Percentiles rank a stretch among this genome's conserved stretches.
These are phyloP conservation scores for Ammopiptanthus mongolicus DNA, from an alignment of 306 rosid genomes.

Conservation along the genomic window DNA sequence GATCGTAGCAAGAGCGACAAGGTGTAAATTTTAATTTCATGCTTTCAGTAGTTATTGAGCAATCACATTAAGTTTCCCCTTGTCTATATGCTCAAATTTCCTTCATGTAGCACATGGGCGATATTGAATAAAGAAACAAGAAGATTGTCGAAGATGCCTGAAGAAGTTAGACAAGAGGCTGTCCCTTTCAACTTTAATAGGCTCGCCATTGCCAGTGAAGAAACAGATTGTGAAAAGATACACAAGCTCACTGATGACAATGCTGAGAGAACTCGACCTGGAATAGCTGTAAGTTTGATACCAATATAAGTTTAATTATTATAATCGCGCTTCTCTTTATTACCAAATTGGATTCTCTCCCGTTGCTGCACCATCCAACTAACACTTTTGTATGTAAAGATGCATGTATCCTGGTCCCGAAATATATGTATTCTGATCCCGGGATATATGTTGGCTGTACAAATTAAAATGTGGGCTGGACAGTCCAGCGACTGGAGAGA, in stretches of 20 bases:
- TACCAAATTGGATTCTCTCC: no score
- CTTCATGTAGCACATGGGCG: conserved; percentile 54
- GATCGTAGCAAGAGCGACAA: conserved; percentile 65
- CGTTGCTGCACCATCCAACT: no score
- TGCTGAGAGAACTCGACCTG: conserved; percentile 45
- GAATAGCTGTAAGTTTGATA: conserved; percentile 48
- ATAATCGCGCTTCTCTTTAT: neutral
- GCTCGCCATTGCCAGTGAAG: conserved; percentile 38
- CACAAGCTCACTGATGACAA: conserved; percentile 58
- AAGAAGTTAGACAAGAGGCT: conserved; percentile 59
- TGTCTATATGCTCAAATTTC: neutral
- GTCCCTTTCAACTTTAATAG: conserved; percentile 49
- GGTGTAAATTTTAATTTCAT: conserved; percentile 23
- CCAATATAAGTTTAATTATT: neutral
- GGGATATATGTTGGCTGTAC: no score
- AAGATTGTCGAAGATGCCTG: conserved; percentile 58
- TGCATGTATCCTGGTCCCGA: no score
- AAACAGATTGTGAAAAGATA: conserved; percentile 47
- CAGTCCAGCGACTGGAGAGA: no score
- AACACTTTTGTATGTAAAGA: no score
- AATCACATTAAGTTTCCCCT: neutral
- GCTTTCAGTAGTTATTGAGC: neutral
- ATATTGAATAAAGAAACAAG: conserved; percentile 71
- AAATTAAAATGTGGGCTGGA: no score
- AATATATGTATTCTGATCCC: no score